These are phyloP conservation scores for Polygonum aviculare DNA, from an alignment of 148 eudicot species.

Conservation along the genomic window DNA sequence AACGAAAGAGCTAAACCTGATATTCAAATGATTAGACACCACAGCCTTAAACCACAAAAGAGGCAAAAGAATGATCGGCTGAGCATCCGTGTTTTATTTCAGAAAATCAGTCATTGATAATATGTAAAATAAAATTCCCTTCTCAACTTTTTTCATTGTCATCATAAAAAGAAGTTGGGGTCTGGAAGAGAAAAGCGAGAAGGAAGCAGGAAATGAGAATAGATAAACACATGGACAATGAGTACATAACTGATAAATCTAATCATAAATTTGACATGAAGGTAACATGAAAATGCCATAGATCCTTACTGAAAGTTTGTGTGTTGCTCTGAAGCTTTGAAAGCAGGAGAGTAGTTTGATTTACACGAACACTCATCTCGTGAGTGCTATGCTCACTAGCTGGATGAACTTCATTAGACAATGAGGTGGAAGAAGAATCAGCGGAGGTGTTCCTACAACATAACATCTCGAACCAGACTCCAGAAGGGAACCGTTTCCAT, in stretches of 20 bases:
- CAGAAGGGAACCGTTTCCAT: slow-evolving; percentile 69
- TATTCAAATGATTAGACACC: neutral
- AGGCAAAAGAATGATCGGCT: neutral
- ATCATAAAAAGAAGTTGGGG: neutral
- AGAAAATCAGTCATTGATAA: neutral
- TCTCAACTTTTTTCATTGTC: neutral
- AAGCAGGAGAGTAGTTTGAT: slow-evolving; percentile 32
- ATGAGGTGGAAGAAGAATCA: slow-evolving; percentile 16
- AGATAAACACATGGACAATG: neutral
- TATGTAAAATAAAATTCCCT: neutral
- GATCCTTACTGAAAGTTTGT: slow-evolving; percentile 53
- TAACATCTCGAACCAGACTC: slow-evolving; percentile 65
- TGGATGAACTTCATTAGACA: slow-evolving; percentile 12
- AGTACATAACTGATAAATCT: neutral
- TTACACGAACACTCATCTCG: slow-evolving; percentile 16
- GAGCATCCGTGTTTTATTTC: neutral
- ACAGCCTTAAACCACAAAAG: neutral
- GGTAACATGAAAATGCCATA: neutral
- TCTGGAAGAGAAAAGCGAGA: neutral
- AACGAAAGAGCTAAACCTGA: neutral
- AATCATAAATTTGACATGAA: neutral
- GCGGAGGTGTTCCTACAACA: slow-evolving; percentile 23
- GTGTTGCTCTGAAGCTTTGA: slow-evolving; percentile 66
- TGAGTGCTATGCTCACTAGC: slow-evolving; percentile 22
- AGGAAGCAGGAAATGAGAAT: neutral